Percentiles rank a stretch among this genome's conserved stretches.
These are phyloP conservation scores for Strigomonas culicis DNA, from an alignment of 208 protist genomes.

Conservation along the genomic window DNA sequence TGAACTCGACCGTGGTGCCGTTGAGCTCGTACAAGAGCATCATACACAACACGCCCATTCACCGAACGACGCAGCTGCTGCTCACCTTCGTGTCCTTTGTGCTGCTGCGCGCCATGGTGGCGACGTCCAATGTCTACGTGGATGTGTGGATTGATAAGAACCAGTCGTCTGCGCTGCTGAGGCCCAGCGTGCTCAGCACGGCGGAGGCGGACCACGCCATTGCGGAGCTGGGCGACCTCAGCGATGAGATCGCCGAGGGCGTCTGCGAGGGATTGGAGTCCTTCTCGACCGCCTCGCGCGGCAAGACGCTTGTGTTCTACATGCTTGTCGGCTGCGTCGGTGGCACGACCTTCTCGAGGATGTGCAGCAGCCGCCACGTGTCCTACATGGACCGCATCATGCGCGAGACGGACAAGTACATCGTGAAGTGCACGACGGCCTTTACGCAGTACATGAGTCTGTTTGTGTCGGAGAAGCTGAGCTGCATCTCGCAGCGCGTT, in stretches of 20 bases:
- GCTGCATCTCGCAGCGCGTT: constrained; percentile 30
- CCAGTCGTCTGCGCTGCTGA: constrained; percentile 8
- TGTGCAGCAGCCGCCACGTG: constrained; percentile 40
- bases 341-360: constrained; percentile 32
- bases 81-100: constrained; percentile 75
- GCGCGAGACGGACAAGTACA: constrained; percentile 71
- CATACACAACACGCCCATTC: constrained; percentile 30
- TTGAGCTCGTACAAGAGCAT: constrained; percentile 39
- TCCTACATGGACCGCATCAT: constrained; percentile 54
- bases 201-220: constrained; percentile 10
- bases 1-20: constrained; percentile 49
- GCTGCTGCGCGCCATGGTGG: constrained; percentile 51
- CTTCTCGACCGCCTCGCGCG: constrained; percentile 45
- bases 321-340: constrained; percentile 63
- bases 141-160: constrained; percentile 27
- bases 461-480: constrained; percentile 64
- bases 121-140: constrained; percentile 43
- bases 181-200: background rate
- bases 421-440: constrained; percentile 46
- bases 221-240: constrained; percentile 17
- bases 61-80: constrained; percentile 68
- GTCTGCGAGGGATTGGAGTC: constrained; percentile 34
- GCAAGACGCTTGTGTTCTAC: constrained; percentile 71
- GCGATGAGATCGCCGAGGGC: constrained; percentile 18
- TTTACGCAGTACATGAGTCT: constrained; percentile 40